phyloP scores from a whole-genome alignment of 805 yeast genomes.

The Millerozyma miso region DNA sequence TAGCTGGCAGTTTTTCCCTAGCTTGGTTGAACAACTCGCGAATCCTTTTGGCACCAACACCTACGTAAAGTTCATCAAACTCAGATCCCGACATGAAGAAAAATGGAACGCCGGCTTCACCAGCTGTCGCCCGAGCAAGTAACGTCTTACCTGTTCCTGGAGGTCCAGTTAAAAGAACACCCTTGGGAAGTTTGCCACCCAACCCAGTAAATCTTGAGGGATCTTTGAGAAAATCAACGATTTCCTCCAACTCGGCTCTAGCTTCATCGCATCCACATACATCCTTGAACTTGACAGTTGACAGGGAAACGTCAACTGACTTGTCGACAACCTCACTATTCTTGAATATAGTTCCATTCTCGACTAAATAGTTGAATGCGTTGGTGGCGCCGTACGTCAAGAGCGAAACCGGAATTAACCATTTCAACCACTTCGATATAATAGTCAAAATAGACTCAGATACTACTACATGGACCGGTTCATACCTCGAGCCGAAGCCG shows the following conservation, averaged over 20 bases:
- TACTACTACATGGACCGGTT: conserved; percentile 92
- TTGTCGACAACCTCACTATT: conserved; percentile 69
- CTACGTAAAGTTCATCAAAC: conserved; percentile 96
- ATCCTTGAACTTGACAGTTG: conserved; percentile 84
- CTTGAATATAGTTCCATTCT: conserved; percentile 77
- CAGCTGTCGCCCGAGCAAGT: conserved; percentile 96
- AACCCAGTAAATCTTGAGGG: conserved; percentile 94
- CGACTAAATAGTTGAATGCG: conserved; percentile 74
- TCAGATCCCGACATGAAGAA: conserved; percentile 98
- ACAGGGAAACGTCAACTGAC: conserved; percentile 76
- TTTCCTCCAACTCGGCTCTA: conserved; percentile 92
- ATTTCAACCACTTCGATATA: conserved; percentile 81
- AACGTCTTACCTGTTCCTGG: conserved; percentile 99
- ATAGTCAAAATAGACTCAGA: conserved; percentile 79
- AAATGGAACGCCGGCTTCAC: conserved; percentile 98
- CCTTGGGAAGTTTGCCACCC: conserved; percentile 97
- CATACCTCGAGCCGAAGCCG: conserved; percentile 60
- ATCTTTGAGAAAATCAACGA: conserved; percentile 95
- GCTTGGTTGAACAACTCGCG: conserved; percentile 93
- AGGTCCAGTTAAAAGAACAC: conserved; percentile 94
- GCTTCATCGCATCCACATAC: conserved; percentile 99
- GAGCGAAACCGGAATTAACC: conserved; percentile 79
- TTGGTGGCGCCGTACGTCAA: conserved; percentile 77
- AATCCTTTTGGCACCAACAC: conserved; percentile 98
- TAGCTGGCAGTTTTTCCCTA: conserved; percentile 92